Percentiles rank a stretch among this genome's conserved stretches.
Evolutionary conservation across 129 eudicot species (phyloP).

Genomic region (Saposhnikovia divaricata): DNA sequence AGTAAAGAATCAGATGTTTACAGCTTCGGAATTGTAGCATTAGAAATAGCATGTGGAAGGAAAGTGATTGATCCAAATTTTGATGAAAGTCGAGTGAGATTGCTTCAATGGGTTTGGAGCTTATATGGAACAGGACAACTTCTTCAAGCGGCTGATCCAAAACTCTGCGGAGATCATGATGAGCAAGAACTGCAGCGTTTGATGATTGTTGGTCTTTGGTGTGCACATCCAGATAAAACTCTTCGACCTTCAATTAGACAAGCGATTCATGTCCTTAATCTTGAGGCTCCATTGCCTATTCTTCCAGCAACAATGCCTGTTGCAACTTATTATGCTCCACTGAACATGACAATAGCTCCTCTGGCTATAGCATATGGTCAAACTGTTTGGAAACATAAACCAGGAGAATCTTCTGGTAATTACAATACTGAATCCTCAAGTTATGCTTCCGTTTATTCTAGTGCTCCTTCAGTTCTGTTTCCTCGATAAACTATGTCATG

Average conservation of each 20-base stretch:
- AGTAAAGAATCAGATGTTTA: slow-evolving; percentile 30
- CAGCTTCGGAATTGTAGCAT: slow-evolving; percentile 28
- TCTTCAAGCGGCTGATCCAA: slow-evolving; percentile 24
- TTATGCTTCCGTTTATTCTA: neutral
- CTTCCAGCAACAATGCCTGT: slow-evolving; percentile 20
- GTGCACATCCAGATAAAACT: too few relatives aligned
- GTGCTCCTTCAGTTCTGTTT: neutral
- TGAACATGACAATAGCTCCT: slow-evolving; percentile 3
- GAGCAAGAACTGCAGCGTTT: slow-evolving; percentile 15
- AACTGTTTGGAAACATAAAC: neutral
- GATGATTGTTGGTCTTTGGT: slow-evolving; percentile 22
- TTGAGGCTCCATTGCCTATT: slow-evolving; percentile 21
- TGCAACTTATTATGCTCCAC: slow-evolving; percentile 10
- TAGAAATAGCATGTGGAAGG: slow-evolving; percentile 24
- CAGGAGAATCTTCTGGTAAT: neutral
- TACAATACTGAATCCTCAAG: neutral
- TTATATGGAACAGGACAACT: slow-evolving; percentile 21
- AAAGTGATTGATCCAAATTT: slow-evolving; percentile 10
- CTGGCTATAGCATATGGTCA: slow-evolving; percentile 1
- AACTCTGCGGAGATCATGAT: slow-evolving; percentile 6
- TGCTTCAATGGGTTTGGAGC: slow-evolving; percentile 17
- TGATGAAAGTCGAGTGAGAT: neutral
- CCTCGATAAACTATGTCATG: neutral
- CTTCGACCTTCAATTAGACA: slow-evolving; percentile 23
- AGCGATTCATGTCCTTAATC: slow-evolving; percentile 18